Evolutionary conservation across 2,329 filamentous ascomycete genomes (phyloP).

Genomic region (Hymenoscyphus infarciens): DNA sequence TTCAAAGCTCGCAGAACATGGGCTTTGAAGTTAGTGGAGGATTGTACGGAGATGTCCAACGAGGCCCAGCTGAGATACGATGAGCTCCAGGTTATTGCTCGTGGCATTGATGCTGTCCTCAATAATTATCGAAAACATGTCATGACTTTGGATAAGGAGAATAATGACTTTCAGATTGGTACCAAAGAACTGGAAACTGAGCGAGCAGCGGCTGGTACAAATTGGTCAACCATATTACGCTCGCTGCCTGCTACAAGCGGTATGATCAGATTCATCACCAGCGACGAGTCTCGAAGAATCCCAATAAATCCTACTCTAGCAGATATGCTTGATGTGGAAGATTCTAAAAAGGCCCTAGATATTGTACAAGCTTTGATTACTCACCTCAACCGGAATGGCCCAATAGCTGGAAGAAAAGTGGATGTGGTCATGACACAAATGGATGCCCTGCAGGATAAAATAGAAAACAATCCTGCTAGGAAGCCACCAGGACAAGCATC

Average conservation of each 20-base stretch:
- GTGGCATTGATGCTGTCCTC: conserved; percentile 78
- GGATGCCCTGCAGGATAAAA: conserved; percentile 57
- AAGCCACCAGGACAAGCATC: conserved; percentile 55
- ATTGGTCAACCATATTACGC: conserved; percentile 66
- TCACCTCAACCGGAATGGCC: conserved; percentile 56
- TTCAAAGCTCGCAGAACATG: conserved; percentile 79
- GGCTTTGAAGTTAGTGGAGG: conserved; percentile 67
- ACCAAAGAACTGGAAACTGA: conserved; percentile 63
- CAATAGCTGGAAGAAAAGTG: conserved; percentile 58
- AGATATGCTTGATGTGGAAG: conserved; percentile 72
- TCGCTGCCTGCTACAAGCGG: conserved; percentile 61
- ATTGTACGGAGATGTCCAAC: conserved; percentile 63
- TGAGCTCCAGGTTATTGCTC: conserved; percentile 73
- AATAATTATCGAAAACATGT: conserved; percentile 78
- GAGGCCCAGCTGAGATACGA: conserved; percentile 62
- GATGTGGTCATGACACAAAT: conserved; percentile 59
- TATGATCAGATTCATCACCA: conserved; percentile 65
- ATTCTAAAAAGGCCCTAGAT: conserved; percentile 68
- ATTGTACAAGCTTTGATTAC: conserved; percentile 56
- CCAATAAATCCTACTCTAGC: conserved; percentile 57
- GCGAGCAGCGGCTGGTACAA: conserved; percentile 58
- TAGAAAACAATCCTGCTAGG: conserved; percentile 55
- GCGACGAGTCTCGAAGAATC: conserved; percentile 42
- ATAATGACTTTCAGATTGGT: conserved; percentile 68
- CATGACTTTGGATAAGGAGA: conserved; percentile 67